Base-by-base conservation (phyloP, 306 rosid species). In the Oxytropis ochrocephala region DNA sequence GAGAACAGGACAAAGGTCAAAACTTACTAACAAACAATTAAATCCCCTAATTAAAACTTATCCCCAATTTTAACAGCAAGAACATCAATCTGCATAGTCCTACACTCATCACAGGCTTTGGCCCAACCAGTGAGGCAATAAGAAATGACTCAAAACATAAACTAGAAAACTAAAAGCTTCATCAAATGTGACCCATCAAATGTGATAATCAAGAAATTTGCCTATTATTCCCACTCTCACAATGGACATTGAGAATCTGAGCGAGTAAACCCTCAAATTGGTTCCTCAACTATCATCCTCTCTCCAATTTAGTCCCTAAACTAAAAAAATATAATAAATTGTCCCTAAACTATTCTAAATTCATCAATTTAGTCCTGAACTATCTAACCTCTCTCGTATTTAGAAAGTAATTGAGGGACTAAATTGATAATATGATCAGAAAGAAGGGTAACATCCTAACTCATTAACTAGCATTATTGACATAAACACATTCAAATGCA, bases 1-100 rank as follows among this genome's bases (percentile, higher is more conserved):
- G 38, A 55, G 42, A 69, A 56, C 35, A 7, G 2, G 29, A 52
- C 29, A 43, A 47, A 61, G 46, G 61, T 75, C 57, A 88, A 21
- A 60, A 39, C 5, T 19, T 4, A 52, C 52, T 52, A 17, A 59
- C 48, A 75, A 41, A 44, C 24, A 65, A 57, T 27, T 3, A 51
- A 64, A 56, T 50, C 49, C 54, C 43, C 56, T 38, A 68, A 67
- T 46, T 16, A 48, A 47, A 75, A 59, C 46, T 6, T 18, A 5
- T 56, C 53, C 58, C 36, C 9, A 27, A 51, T 52, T 1, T 12
- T 10, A 48, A 11, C 16, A 71, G 24, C 14, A 39, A 2, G 54
- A 17, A 72, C 8, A 57, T 10, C 63, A 80, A 56, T 41, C 57
- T 43, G 42, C 63, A 53, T 29, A 52, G 7, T 42, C 50, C 17